A percentile compares a stretch with the other conserved stretches of the same genome.
phyloP scores from a whole-genome alignment of 2,329 filamentous ascomycete genomes.

The Aspergillus pseudonomiae region DNA sequence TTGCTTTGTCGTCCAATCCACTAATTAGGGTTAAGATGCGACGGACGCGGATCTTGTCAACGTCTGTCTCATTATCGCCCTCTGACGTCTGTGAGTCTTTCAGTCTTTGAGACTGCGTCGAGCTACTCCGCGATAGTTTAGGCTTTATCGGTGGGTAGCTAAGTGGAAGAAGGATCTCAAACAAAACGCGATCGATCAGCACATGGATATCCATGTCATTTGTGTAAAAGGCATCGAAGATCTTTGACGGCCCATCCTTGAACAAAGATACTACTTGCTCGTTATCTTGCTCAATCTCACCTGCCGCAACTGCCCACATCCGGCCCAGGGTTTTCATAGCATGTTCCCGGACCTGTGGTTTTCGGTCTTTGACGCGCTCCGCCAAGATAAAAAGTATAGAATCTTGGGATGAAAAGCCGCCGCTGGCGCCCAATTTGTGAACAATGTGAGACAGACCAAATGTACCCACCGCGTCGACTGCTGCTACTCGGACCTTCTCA shows the following conservation, averaged over 20 bases:
- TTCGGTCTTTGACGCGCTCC: conserved; percentile 86
- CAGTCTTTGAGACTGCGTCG: conserved; percentile 60
- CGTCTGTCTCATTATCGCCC: conserved; percentile 42
- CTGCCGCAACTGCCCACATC: conserved; percentile 91
- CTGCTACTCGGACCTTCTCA: conserved; percentile 85
- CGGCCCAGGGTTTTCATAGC: conserved; percentile 83
- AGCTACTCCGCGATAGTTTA: conserved; percentile 49
- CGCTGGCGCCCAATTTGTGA: conserved; percentile 75
- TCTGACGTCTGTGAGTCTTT: conserved; percentile 41
- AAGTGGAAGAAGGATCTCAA: conserved; percentile 87
- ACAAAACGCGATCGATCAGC: conserved; percentile 80
- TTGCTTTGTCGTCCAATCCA: conserved; percentile 75
- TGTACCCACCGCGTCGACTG: conserved; percentile 79
- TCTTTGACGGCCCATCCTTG: conserved; percentile 77
- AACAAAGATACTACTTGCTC: conserved; percentile 75
- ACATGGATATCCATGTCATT: conserved; percentile 87
- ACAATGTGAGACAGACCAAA: conserved; percentile 83
- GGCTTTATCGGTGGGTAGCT: conserved; percentile 74
- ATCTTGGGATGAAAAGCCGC: conserved; percentile 72
- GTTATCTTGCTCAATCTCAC: conserved; percentile 81
- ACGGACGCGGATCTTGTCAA: conserved; percentile 73
- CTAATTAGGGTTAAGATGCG: conserved; percentile 81
- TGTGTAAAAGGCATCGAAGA: conserved; percentile 86
- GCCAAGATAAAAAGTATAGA: conserved; percentile 81
- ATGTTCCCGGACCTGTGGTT: conserved; percentile 76